These are phyloP conservation scores for Atkinsonella hypoxylon DNA, from an alignment of 2,329 filamentous ascomycete genomes.

Conservation along the genomic window DNA sequence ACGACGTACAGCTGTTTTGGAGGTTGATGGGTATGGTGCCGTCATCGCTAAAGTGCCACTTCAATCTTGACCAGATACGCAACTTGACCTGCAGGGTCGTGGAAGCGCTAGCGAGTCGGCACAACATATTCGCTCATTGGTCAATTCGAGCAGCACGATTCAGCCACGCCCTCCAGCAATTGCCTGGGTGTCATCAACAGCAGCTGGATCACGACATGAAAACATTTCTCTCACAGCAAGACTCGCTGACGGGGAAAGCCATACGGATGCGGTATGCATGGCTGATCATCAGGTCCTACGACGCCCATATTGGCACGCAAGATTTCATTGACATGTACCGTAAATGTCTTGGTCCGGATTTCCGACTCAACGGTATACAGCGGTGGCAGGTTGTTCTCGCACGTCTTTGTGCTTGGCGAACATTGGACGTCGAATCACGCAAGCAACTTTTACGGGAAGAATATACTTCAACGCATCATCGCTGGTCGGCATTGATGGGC, in stretches of 20 bases:
- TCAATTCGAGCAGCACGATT: slow-evolving; percentile 9
- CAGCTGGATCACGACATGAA: slow-evolving; percentile 7
- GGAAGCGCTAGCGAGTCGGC: slow-evolving; percentile 10
- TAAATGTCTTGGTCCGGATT: neutral
- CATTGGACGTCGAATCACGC: slow-evolving; percentile 2
- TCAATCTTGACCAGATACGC: slow-evolving; percentile 8
- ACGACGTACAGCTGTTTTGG: slow-evolving; percentile 11
- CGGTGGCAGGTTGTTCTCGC: slow-evolving; percentile 13
- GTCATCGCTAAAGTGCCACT: slow-evolving; percentile 5
- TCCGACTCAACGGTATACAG: slow-evolving; percentile 8
- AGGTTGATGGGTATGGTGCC: slow-evolving; percentile 11
- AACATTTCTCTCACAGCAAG: slow-evolving; percentile 7
- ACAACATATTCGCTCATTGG: slow-evolving; percentile 10
- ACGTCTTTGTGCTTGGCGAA: slow-evolving; percentile 6
- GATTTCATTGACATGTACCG: slow-evolving; percentile 8
- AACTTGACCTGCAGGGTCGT: slow-evolving; percentile 9
- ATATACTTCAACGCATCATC: slow-evolving; percentile 8
- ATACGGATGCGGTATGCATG: slow-evolving; percentile 12
- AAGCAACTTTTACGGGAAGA: slow-evolving; percentile 6
- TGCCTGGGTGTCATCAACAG: slow-evolving; percentile 6
- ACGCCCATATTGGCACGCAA: slow-evolving; percentile 6
- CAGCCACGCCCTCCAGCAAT: slow-evolving; percentile 7
- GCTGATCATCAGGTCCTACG: slow-evolving; percentile 12
- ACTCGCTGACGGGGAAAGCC: slow-evolving; percentile 1
- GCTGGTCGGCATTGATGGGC: slow-evolving; percentile 11